Base-by-base conservation (phyloP, 2,329 filamentous ascomycete genomes). In the Ploettnerulaceae sp. region DNA sequence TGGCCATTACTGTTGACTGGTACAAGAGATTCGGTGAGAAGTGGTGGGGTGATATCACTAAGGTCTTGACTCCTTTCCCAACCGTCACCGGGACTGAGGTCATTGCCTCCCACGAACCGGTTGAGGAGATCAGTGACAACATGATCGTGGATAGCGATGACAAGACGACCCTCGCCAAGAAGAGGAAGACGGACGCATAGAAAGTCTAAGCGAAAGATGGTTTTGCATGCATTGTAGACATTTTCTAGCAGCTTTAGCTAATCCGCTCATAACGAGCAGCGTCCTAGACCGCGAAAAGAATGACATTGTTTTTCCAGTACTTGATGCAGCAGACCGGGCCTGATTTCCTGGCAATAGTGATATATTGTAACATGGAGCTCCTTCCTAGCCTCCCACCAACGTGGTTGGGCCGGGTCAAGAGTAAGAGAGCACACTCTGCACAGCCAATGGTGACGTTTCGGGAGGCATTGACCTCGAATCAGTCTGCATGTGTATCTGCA, bases 31-130 rank as follows among this genome's bases (percentile, higher is more conserved):
- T 80, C 48, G 81, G 81, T 4, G 77, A 83, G 68, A 61, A 71
- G 28, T 87, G 83, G 83, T 86, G 82, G 82, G 82, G 82, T 37
- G 77, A 85, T 56, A 84, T 87, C 57, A 77, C 72, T 60, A 79
- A 81, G 61, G 81, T 84, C 14, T 71, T 86, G 44, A 82, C 78
- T 26, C 80, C 82, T 3, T 86, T 82, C 67, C 83, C 81, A 1
- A 72, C 78, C 9, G 77, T 84, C 12, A 70, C 71, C 45, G 74
- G 75, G 21, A 68, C 67, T 8, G 73, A 79, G 53, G 72, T 83
- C 33, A 64, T 79, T 46, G 73, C 74, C 1, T 52, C 53, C 34
- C 49, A 47, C 4, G 59, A 61, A 39, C 33, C 56, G 5, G 44
- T 62, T 12, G 57, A 62, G 45, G 60, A 64, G 24, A 58, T 62